Conservation (phyloP, 1,139 yeast genomes). For the Pichia kudriavzevii region DNA sequence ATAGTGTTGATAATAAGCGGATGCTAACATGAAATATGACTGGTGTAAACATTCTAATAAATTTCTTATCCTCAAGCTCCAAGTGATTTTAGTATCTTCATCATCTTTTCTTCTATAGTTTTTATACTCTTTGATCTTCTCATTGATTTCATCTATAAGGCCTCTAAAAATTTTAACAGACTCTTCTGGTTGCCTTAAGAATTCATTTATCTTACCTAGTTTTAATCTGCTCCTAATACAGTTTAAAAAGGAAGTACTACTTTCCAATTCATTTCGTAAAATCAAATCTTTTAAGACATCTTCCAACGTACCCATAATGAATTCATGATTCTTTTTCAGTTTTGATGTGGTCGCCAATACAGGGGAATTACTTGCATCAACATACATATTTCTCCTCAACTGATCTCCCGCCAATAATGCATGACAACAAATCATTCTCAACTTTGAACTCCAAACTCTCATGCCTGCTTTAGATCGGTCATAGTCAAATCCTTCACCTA, state of each 20-base stretch:
- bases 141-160: conserved; percentile 34
- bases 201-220: conserved; percentile 56
- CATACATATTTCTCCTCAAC: conserved; percentile 1
- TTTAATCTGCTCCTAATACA: conserved; percentile 32
- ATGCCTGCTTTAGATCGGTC: conserved; percentile 37
- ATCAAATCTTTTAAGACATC: conserved; percentile 62
- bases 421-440: conserved; percentile 80
- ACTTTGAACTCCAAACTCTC: conserved; percentile 58
- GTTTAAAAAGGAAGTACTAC: conserved; percentile 42
- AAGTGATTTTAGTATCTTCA: conserved; percentile 16
- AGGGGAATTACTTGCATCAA: conserved; percentile 1
- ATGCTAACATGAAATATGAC: conserved; percentile 69
- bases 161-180: conserved; percentile 41
- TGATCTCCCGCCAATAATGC: conserved; percentile 34
- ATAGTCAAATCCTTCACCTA: conserved; percentile 44
- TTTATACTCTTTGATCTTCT: conserved; percentile 22
- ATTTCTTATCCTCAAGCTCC: conserved; percentile 27
- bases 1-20: conserved; percentile 64
- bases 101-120: conserved; percentile 19
- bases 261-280: conserved; percentile 41
- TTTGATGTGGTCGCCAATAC: not conserved
- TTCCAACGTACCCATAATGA: conserved; percentile 49
- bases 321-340: conserved; percentile 9
- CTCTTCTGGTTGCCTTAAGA: conserved; percentile 38
- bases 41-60: conserved; percentile 67